Evolutionary conservation across 2,329 filamentous ascomycete genomes (phyloP).

Genomic region (Rhynchosporium secalis): DNA sequence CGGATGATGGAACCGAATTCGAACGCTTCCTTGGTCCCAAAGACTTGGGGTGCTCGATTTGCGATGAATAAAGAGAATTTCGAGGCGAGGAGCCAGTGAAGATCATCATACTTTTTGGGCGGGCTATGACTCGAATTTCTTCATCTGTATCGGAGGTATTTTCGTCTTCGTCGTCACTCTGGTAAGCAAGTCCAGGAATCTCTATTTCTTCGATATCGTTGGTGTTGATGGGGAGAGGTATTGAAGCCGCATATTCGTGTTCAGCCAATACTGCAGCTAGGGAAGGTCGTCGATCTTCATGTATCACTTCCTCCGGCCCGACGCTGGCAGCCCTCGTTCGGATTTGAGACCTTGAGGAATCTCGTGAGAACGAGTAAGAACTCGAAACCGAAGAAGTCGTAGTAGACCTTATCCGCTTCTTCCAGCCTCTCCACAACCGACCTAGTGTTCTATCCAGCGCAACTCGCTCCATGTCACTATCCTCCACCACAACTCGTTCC

Average conservation of each 20-base stretch:
- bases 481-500: constrained; percentile 78
- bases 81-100: constrained; percentile 32
- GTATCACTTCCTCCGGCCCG: constrained; percentile 42
- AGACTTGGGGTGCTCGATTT: constrained; percentile 25
- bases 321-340: constrained; percentile 40
- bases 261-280: constrained; percentile 31
- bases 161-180: constrained; percentile 62
- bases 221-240: constrained; percentile 67
- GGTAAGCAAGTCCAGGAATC: constrained; percentile 64
- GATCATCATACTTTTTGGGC: constrained; percentile 47
- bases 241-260: constrained; percentile 49
- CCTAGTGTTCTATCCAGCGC: constrained; percentile 87
- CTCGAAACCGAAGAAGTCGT: constrained; percentile 49
- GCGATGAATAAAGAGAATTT: constrained; percentile 35
- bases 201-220: constrained; percentile 80
- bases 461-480: constrained; percentile 88
- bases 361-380: constrained; percentile 50
- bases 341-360: constrained; percentile 43
- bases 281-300: constrained; percentile 28
- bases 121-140: constrained; percentile 39
- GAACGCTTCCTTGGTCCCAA: constrained; percentile 35
- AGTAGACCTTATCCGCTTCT: constrained; percentile 73
- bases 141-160: constrained; percentile 44
- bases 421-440: constrained; percentile 91
- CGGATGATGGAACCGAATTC: constrained; percentile 36